Evolutionary conservation across 1,284 basidiomycete genomes (phyloP), one percentile per base, ranked within the genome.

Genomic region (Melampsora americana): DNA sequence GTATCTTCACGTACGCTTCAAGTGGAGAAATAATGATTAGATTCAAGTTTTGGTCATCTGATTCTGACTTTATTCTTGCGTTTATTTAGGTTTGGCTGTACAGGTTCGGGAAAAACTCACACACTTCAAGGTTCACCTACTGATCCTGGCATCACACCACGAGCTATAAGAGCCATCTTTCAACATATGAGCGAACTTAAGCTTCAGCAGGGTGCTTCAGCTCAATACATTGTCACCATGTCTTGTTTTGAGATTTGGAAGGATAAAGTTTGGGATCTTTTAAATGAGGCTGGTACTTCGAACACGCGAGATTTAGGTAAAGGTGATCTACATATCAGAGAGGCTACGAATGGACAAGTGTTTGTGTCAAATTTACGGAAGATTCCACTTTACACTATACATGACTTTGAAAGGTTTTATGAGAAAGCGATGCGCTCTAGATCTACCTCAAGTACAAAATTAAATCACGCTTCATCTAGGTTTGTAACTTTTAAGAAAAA

Each of bases 91-190:
- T 73, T 73, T 44, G 70, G 70, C 16, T 73, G 70, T 59, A 73
- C 70, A n/a, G 70, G 70, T 35, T 73, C 70, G 16, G 70, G 70
- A 39, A 73, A 73, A 60, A 73, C 70, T 9, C 70, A 73, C 32
- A 73, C 70, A 14, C 50, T 73, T 9, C 70, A 73, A 59, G 70
- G 70, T 16, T 53, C 70, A 6, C 44, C 70, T n/a, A 39, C 28
- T 11, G 61, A 73, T 42, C 70, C 70, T 12, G 70, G 70, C 18
- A 73, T 73, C 32, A 73, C 70, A 3, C 70, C 70, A 12, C 6
- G 70, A 16, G 70, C 70, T 26, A 35, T 73, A 4, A 26, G 62
- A 18, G 50, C 62, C 46, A 66, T 73, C 20, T 73, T 73, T 28
- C 46, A 73, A 65, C 61, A 53, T 1, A 46, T 65, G 5, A 46